Conservation (phyloP, 352 stramenopile genomes). For the Phytophthora syringae region DNA sequence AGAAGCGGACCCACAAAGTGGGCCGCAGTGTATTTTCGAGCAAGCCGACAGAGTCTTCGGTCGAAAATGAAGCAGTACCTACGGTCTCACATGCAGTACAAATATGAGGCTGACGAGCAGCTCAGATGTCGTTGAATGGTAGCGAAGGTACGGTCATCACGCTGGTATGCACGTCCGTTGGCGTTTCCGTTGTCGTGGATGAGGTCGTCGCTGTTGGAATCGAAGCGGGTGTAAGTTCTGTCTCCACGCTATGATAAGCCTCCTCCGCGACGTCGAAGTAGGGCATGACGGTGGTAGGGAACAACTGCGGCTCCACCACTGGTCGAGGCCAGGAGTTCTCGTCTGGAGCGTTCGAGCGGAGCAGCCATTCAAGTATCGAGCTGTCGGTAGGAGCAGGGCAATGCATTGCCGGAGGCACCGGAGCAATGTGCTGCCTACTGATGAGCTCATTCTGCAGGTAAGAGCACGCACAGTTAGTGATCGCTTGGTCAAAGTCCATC, state of each 20-base stretch:
- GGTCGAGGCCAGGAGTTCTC: constrained; percentile 38
- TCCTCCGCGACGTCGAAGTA: constrained; percentile 68
- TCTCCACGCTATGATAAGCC: constrained; percentile 35
- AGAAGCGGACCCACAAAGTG: constrained; percentile 18
- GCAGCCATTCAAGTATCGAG: constrained; percentile 65
- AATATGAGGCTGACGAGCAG: neutral
- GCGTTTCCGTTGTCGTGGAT: constrained; percentile 15
- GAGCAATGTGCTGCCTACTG: constrained; percentile 47
- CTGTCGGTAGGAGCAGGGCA: constrained; percentile 37
- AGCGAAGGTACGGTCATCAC: constrained; percentile 28
- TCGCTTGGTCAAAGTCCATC: neutral
- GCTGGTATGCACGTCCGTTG: constrained; percentile 26
- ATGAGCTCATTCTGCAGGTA: constrained; percentile 53
- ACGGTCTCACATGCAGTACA: constrained; percentile 31
- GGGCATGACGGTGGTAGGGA: constrained; percentile 35
- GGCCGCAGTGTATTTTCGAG: constrained; percentile 41
- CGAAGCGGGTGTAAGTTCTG: constrained; percentile 48
- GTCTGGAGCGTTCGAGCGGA: constrained; percentile 59
- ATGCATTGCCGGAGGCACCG: constrained; percentile 23
- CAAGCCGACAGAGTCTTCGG: constrained; percentile 7
- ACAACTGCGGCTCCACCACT: constrained; percentile 17
- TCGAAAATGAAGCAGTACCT: constrained; percentile 36
- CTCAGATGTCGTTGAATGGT: constrained; percentile 43
- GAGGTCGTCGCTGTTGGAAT: constrained; percentile 15
- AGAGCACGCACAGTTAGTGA: constrained; percentile 2